phyloP scores from a whole-genome alignment of 352 stramenopile genomes.

The Phytophthora cactorum region DNA sequence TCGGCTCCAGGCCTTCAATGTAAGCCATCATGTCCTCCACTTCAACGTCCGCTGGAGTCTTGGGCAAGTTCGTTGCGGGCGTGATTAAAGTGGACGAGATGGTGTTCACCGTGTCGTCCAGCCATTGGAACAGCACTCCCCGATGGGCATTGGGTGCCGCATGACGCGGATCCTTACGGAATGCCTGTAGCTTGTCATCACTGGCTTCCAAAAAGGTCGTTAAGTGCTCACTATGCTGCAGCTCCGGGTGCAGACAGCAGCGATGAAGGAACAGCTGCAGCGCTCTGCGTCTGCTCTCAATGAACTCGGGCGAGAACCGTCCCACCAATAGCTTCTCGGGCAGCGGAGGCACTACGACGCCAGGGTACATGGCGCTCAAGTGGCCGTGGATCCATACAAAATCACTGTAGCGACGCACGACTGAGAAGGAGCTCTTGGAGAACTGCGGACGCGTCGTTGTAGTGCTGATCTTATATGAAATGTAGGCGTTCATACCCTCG shows the following conservation, averaged over 20 bases:
- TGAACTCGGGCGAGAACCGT: slow-evolving; percentile 94
- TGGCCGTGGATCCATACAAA: slow-evolving; percentile 96
- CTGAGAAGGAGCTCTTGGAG: slow-evolving; percentile 87
- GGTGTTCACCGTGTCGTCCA: slow-evolving; percentile 86
- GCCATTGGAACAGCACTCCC: slow-evolving; percentile 84
- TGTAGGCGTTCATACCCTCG: slow-evolving; percentile 98
- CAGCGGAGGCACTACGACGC: slow-evolving; percentile 93
- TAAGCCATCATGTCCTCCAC: slow-evolving; percentile 97
- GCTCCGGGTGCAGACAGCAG: slow-evolving; percentile 80
- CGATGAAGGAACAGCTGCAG: slow-evolving; percentile 85
- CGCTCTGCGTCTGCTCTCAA: slow-evolving; percentile 82
- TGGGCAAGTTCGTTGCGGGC: slow-evolving; percentile 62
- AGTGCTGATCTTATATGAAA: slow-evolving; percentile 95
- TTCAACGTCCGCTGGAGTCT: slow-evolving; percentile 92
- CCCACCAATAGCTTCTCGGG: slow-evolving; percentile 96
- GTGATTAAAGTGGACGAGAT: slow-evolving; percentile 82
- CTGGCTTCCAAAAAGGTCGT: slow-evolving; percentile 86
- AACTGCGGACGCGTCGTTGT: slow-evolving; percentile 82
- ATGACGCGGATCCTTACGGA: slow-evolving; percentile 76
- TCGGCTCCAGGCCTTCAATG: slow-evolving; percentile 94
- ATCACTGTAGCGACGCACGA: slow-evolving; percentile 94
- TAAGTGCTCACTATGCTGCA: slow-evolving; percentile 86
- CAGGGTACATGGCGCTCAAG: slow-evolving; percentile 87
- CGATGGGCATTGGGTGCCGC: slow-evolving; percentile 45
- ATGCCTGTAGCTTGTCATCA: slow-evolving; percentile 71